phyloP scores from a whole-genome alignment of 345 rosid species.

The Clarkia xantiana region DNA sequence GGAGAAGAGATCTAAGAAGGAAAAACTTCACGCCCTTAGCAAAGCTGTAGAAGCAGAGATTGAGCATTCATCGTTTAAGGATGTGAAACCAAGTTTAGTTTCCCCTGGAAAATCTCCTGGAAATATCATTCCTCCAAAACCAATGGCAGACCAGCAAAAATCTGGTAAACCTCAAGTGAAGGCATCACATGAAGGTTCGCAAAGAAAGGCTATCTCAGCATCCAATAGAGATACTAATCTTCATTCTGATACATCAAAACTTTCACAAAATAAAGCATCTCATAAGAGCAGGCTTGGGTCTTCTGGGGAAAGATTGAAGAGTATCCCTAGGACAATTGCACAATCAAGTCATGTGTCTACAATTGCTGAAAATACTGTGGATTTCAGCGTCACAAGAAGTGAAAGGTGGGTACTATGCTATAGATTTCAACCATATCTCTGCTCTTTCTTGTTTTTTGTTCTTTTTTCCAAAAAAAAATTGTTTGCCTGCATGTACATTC shows the following conservation, averaged over 20 bases:
- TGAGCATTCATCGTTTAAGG: slow-evolving; percentile 21
- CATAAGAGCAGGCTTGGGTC: slow-evolving; percentile 33
- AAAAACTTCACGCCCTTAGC: slow-evolving; percentile 10
- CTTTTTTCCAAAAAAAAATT: neutral
- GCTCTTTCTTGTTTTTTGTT: neutral
- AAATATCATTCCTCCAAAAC: slow-evolving; percentile 16
- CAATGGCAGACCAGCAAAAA: slow-evolving; percentile 29
- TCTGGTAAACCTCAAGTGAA: slow-evolving; percentile 27
- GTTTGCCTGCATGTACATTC: neutral
- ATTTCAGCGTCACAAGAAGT: slow-evolving; percentile 18
- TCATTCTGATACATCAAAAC: slow-evolving; percentile 22
- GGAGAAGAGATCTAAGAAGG: slow-evolving; percentile 17
- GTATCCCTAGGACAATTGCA: slow-evolving; percentile 30
- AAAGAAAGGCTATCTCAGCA: slow-evolving; percentile 31
- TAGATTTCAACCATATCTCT: slow-evolving; percentile 4
- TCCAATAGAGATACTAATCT: slow-evolving; percentile 22
- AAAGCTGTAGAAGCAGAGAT: slow-evolving; percentile 28
- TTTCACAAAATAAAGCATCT: slow-evolving; percentile 29
- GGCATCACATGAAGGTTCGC: slow-evolving; percentile 21
- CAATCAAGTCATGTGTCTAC: slow-evolving; percentile 17
- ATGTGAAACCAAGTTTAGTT: slow-evolving; percentile 20
- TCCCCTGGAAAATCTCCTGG: slow-evolving; percentile 50
- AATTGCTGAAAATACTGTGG: slow-evolving; percentile 24
- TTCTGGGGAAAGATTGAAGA: slow-evolving; percentile 37
- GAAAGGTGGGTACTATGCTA: slow-evolving; percentile 22